A percentile compares a stretch with the other conserved stretches of the same genome.
Evolutionary conservation across 2,329 filamentous ascomycete genomes (phyloP).

Genomic region (Graphilbum sp.): DNA sequence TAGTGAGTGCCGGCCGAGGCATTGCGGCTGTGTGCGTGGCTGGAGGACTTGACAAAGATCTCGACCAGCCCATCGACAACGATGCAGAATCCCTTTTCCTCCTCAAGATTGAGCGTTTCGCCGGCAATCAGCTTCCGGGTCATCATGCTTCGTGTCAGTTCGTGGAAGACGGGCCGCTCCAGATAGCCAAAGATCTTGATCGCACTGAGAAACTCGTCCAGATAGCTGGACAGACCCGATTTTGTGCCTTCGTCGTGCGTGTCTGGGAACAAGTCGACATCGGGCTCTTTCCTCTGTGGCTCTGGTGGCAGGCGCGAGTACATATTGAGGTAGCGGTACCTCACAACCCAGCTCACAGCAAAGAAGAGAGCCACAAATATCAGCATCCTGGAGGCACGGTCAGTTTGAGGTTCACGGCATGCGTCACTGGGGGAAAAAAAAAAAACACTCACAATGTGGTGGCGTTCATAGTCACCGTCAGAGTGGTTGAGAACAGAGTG

Average conservation of each 20-base stretch:
- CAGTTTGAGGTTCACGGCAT: no score
- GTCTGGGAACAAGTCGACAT: constrained; percentile 89
- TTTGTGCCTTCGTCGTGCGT: constrained; percentile 81
- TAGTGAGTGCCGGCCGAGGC: background rate
- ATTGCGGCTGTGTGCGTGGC: constrained; percentile 10
- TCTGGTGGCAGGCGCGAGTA: constrained; percentile 88
- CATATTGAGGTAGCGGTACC: constrained; percentile 94
- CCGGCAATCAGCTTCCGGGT: constrained; percentile 91
- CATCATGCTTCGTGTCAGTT: constrained; percentile 95
- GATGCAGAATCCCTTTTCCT: constrained; percentile 95
- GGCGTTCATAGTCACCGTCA: constrained; percentile 97
- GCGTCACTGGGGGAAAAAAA: constrained; percentile 1
- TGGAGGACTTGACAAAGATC: constrained; percentile 90
- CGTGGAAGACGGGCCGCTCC: constrained; percentile 91
- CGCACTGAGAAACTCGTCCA: constrained; percentile 94
- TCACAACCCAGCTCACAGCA: constrained; percentile 81
- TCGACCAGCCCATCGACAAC: constrained; percentile 94
- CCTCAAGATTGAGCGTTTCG: constrained; percentile 86
- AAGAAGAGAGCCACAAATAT: constrained; percentile 64
- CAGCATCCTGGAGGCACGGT: constrained; percentile 43
- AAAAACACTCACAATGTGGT: constrained; percentile 59
- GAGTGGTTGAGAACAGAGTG: constrained; percentile 73
- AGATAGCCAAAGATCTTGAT: constrained; percentile 99
- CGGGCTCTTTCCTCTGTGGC: constrained; percentile 87
- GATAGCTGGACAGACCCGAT: constrained; percentile 81